A percentile compares a stretch with the other conserved stretches of the same genome.
Evolutionary conservation across 192 early-diverging fungal genomes (phyloP).

Genomic region (Dimargaris cristalligena): DNA sequence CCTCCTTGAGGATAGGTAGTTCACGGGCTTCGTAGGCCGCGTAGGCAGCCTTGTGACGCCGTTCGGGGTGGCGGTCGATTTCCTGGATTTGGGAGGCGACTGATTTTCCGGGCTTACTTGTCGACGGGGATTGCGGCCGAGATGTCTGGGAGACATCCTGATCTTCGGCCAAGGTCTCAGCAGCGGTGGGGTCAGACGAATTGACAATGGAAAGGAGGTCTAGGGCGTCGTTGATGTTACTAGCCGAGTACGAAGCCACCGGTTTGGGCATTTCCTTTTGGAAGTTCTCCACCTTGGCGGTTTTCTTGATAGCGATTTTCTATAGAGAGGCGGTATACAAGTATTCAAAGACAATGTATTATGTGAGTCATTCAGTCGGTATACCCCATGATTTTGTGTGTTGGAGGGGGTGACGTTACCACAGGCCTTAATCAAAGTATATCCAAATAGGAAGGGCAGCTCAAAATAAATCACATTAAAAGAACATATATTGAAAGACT

Average conservation of each 20-base stretch:
- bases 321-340: too few relatives aligned
- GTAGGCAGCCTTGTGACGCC: conserved; percentile 63
- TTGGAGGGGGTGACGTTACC: too few relatives aligned
- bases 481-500: too few relatives aligned
- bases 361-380: too few relatives aligned
- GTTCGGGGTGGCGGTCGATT: conserved; percentile 80
- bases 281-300: conserved; percentile 26
- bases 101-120: not conserved
- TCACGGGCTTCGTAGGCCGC: conserved; percentile 51
- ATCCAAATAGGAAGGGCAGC: too few relatives aligned
- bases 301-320: conserved; percentile 42
- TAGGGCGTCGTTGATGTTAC: conserved; percentile 73
- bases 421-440: too few relatives aligned
- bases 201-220: conserved; percentile 42
- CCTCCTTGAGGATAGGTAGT: conserved; percentile 51
- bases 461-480: too few relatives aligned
- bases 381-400: too few relatives aligned
- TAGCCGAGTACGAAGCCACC: conserved; percentile 56
- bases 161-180: conserved; percentile 13
- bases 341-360: too few relatives aligned
- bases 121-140: not conserved
- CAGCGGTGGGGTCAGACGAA: conserved; percentile 11
- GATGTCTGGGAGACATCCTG: conserved; percentile 13
- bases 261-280: conserved; percentile 20
- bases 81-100: conserved; percentile 19